These are phyloP conservation scores for Epithemia pelagica DNA, from an alignment of 108 stramenopile genomes.

Conservation along the genomic window DNA sequence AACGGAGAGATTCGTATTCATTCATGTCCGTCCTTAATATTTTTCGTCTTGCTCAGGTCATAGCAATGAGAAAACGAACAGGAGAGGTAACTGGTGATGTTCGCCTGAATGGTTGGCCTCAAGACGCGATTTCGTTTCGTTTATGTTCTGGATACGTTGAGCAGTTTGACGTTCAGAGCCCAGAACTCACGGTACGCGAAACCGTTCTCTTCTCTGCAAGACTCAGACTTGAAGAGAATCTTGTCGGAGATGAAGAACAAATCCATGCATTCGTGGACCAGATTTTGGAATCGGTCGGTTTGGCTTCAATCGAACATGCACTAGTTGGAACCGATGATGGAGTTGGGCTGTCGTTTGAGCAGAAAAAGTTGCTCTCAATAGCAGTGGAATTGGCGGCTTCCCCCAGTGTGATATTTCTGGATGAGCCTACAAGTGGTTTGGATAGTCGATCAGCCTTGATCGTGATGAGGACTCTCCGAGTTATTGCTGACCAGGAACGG, in stretches of 20 bases:
- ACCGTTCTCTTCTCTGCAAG: conserved; percentile 82
- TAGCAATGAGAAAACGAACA: conserved; percentile 57
- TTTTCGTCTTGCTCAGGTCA: conserved; percentile 34
- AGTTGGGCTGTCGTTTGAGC: conserved; percentile 57
- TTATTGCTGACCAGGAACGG: conserved; percentile 49
- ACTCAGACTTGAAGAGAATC: conserved; percentile 58
- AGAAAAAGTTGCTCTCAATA: conserved; percentile 69
- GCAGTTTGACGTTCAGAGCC: conserved; percentile 85
- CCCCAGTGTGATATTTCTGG: conserved; percentile 51
- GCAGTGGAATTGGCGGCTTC: conserved; percentile 67
- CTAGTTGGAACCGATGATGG: conserved; percentile 71
- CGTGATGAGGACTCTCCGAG: conserved; percentile 47
- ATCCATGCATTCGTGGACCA: conserved; percentile 65
- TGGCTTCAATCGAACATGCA: conserved; percentile 44
- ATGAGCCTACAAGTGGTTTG: conserved; percentile 51
- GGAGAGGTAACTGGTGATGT: conserved; percentile 57
- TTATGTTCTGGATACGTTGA: conserved; percentile 82
- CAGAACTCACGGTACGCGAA: conserved; percentile 78
- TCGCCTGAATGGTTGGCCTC: conserved; percentile 50
- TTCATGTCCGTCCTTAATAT: not conserved
- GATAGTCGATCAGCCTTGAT: conserved; percentile 55
- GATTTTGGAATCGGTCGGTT: conserved; percentile 72
- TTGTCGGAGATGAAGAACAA: conserved; percentile 31
- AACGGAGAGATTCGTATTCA: too few relatives aligned
- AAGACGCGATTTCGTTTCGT: conserved; percentile 53